Conservation (phyloP, 352 stramenopile species). For the Pythium rhizo-oryzae region DNA sequence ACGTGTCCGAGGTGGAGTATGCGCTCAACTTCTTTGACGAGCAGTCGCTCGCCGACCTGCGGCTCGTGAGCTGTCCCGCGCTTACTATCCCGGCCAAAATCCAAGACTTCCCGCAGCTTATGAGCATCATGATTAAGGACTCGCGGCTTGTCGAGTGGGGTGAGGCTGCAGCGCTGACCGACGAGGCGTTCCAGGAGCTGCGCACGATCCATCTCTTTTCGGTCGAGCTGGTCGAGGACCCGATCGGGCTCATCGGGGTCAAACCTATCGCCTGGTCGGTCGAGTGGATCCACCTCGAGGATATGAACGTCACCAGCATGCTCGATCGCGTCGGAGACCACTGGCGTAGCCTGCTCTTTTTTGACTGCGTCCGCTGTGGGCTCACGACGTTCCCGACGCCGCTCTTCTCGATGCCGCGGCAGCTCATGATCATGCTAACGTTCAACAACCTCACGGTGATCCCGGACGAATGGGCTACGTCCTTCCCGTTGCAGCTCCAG, state of each 20-base stretch:
- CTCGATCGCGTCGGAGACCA: not conserved
- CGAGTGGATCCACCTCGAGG: conserved; percentile 13
- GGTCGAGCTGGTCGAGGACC: not conserved
- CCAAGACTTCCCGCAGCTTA: not conserved
- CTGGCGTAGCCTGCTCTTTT: not conserved
- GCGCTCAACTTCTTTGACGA: not conserved
- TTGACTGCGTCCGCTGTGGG: not conserved
- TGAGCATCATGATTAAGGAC: not conserved
- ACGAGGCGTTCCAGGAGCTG: not conserved
- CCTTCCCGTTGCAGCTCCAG: not conserved
- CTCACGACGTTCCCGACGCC: not conserved
- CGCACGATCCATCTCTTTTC: not conserved
- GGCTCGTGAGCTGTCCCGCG: not conserved
- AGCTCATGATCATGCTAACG: not conserved
- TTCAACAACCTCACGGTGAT: not conserved
- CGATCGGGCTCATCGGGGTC: not conserved
- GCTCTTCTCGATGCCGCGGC: not conserved
- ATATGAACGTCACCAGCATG: not conserved
- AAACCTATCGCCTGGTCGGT: not conserved
- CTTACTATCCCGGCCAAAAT: not conserved
- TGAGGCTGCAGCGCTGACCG: not conserved
- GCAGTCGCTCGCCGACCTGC: not conserved
- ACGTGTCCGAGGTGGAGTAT: not conserved
- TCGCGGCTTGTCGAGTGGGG: not conserved
- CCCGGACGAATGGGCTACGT: not conserved